Conservation (phyloP, 768 basidiomycete species). For the Gloeopeniophorella convolvens region DNA sequence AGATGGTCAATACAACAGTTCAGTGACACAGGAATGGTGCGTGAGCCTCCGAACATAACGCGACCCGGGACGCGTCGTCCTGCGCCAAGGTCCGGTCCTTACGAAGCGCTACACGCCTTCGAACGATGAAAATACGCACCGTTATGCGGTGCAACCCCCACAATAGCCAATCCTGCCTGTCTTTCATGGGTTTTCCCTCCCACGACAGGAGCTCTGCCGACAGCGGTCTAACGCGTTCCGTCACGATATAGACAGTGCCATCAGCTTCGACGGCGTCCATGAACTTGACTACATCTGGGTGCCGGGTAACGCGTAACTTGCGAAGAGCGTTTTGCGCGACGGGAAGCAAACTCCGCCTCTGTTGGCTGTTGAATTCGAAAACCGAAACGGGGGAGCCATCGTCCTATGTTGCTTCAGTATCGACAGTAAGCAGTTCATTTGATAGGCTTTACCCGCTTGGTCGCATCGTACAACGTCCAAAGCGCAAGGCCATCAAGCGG, state of each 20-base stretch:
- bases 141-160: slow-evolving; percentile 93
- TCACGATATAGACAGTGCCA: slow-evolving; percentile 82
- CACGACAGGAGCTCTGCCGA: slow-evolving; percentile 54
- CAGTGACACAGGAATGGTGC: neutral
- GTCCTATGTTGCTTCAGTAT: slow-evolving; percentile 50
- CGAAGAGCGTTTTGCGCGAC: slow-evolving; percentile 86
- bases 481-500: slow-evolving; percentile 62
- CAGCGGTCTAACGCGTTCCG: slow-evolving; percentile 84
- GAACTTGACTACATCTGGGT: slow-evolving; percentile 95
- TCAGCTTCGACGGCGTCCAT: slow-evolving; percentile 93
- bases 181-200: slow-evolving; percentile 53
- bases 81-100: too few relatives aligned
- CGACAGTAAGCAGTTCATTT: slow-evolving; percentile 12
- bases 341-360: slow-evolving; percentile 53
- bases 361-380: slow-evolving; percentile 83
- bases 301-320: slow-evolving; percentile 84
- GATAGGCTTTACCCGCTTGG: slow-evolving; percentile 60
- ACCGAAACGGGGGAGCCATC: slow-evolving; percentile 81
- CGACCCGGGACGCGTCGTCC: too few relatives aligned
- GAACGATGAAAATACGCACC: slow-evolving; percentile 39
- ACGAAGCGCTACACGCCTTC: slow-evolving; percentile 11
- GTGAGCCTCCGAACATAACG: too few relatives aligned
- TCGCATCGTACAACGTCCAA: slow-evolving; percentile 84
- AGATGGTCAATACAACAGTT: neutral
- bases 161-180: slow-evolving; percentile 80